phyloP scores from a whole-genome alignment of 2,329 filamentous ascomycete genomes.

The Teratosphaeria zuluensis region DNA sequence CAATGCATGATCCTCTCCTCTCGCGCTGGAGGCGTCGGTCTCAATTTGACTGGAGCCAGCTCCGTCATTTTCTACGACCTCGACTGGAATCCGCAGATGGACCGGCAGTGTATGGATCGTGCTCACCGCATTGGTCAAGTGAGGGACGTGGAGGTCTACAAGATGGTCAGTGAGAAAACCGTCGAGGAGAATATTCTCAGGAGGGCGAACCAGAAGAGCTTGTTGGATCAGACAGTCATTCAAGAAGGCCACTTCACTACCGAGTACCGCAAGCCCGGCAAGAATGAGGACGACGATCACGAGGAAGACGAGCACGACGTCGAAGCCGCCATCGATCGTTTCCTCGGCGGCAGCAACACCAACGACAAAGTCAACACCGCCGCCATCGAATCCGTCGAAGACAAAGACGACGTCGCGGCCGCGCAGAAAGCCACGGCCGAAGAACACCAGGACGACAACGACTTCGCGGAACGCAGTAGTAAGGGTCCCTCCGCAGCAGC shows the following conservation, averaged over 20 bases:
- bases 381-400: slow-evolving; percentile 81
- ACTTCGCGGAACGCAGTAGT: slow-evolving; percentile 53
- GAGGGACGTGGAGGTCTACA: slow-evolving; percentile 95
- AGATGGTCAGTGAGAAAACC: slow-evolving; percentile 51
- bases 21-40: slow-evolving; percentile 84
- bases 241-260: slow-evolving; percentile 98
- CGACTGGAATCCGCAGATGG: slow-evolving; percentile 99
- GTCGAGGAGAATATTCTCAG: slow-evolving; percentile 97
- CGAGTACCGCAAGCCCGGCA: slow-evolving; percentile 53
- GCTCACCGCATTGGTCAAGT: slow-evolving; percentile 97
- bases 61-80: slow-evolving; percentile 98
- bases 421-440: slow-evolving; percentile 84
- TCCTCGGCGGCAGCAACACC: slow-evolving; percentile 47
- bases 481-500: slow-evolving; percentile 31
- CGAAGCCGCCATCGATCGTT: slow-evolving; percentile 74
- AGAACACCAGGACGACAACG: slow-evolving; percentile 70
- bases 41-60: slow-evolving; percentile 93
- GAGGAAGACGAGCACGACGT: slow-evolving; percentile 56
- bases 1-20: slow-evolving; percentile 93
- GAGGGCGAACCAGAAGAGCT: slow-evolving; percentile 93
- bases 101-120: slow-evolving; percentile 96
- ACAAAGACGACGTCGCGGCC: slow-evolving; percentile 81
- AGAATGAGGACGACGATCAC: slow-evolving; percentile 52
- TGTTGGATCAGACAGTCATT: slow-evolving; percentile 96
- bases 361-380: slow-evolving; percentile 51